Base-by-base conservation (phyloP, 1,284 basidiomycete genomes). In the Ganoderma leucocontextum region DNA sequence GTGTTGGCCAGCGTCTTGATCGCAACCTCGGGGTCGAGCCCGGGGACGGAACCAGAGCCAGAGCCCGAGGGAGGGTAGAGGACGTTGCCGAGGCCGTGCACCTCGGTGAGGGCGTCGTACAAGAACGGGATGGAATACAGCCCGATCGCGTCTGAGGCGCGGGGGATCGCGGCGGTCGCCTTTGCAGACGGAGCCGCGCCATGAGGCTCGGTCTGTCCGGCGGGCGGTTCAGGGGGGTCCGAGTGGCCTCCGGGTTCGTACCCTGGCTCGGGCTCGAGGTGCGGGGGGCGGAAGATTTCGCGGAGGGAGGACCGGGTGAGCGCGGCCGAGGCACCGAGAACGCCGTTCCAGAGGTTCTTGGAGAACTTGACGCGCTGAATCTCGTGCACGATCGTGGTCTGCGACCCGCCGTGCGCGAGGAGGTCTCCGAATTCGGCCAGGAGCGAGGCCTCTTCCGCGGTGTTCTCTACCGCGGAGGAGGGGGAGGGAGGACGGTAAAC, bases 331-430 rank as follows among this genome's bases (percentile, higher is more conserved):
- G 86, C 84, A 4, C 87, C 84, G 73, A 90, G 86, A 0, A 81
- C 82, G 55, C 88, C 80, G 73, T 91, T 91, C 88, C 87, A 90
- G 61, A 90, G 83, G 74, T 91, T 91, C 80, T 91, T 91, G 2
- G 78, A 72, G 72, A 87, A 91, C 76, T 91, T 91, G 72, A 82
- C 75, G 17, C 88, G 82, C 72, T 90, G 89, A 19, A 91, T 87
- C 71, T 91, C 87, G 7, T 87, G 82, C 3, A 86, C 85, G 62
- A 90, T 79, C 0, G 74, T 82, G 12, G 86, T 77, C 0, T 83
- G 80, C 42, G 80, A 85, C 6, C 88, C 89, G 29, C 89, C 87
- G 7, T 75, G 74, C 58, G 78, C 73, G 22, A 91, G 77, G 35
- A 89, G 77, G n/a, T 72, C 73, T 0, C 81, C 81, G 64, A 91